Evolutionary conservation across 208 protist species (phyloP), one percentile per base, ranked within the genome.

Genomic region (Crithidia expoeki): DNA sequence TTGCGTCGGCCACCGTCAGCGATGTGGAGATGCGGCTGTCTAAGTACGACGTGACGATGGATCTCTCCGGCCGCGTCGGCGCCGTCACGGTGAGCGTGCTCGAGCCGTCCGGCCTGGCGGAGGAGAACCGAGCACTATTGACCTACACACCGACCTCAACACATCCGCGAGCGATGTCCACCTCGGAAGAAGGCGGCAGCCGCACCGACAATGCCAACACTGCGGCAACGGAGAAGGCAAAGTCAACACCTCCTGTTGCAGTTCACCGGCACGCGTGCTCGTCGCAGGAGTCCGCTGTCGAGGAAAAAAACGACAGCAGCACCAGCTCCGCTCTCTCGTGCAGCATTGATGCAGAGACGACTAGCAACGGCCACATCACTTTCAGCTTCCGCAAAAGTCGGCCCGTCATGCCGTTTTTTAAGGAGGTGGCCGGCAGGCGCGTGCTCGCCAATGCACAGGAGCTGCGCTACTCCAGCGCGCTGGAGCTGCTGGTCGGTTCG

Each of bases 341-440:
- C 30, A 50, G 23, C n/a, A 52, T 14, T 7, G 59, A 27, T 5
- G 50, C 47, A 5, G 69, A 61, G 19, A 56, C 23, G 14, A 23
- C 27, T 12, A 40, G 14, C 28, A 32, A 27, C 21, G 42, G 25
- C 7, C 91, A 96, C 56, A 60, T 94, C 4, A 57, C 40, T 46
- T 88, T 96, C 76, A 70, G 84, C 19, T 96, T 89, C 56, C 79
- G 85, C 60, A 89, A 81, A 25, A 84, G 78, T 28, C 74, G 76
- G 2, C 92, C 92, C 21, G 84, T 94, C 50, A 89, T 92, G 83
- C 88, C 92, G 1, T 72, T 94, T 34, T 96, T 94, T 49, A 71
- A 67, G 25, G 59, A 77, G 27, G 68, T 69, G 33, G 80, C 73
- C 28, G 92, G 82, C 19, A 81, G 82, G 59, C 84, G 86, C 12